Evolutionary conservation across 148 eudicot species (phyloP).

Genomic region (Gaultheria prostrata): DNA sequence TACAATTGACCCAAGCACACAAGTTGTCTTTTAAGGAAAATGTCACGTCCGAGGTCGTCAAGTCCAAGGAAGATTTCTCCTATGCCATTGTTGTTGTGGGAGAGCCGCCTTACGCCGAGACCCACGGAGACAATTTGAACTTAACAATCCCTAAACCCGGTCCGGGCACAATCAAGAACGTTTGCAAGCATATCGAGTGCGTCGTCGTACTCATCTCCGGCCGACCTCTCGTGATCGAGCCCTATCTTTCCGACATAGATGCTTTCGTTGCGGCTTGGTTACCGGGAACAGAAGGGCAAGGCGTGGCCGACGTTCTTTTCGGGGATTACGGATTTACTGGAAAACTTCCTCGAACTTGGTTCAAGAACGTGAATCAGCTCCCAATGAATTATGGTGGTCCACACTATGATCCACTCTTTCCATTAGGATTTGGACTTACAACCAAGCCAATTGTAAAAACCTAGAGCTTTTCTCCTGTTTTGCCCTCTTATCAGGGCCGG

Average conservation of each 20-base stretch:
- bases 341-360: conserved; percentile 45
- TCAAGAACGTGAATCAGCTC: conserved; percentile 39
- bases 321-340: conserved; percentile 31
- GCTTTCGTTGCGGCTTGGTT: conserved; percentile 58
- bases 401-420: conserved; percentile 45
- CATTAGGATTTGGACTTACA: conserved; percentile 46
- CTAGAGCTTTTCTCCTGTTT: not conserved
- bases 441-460: conserved; percentile 16
- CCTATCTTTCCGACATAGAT: conserved; percentile 29
- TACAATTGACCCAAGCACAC: conserved; percentile 33
- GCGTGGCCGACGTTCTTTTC: conserved; percentile 40
- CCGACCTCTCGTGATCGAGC: conserved; percentile 47
- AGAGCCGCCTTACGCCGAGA: conserved; percentile 51
- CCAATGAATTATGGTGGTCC: conserved; percentile 48
- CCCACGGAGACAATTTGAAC: conserved; percentile 37
- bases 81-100: conserved; percentile 68
- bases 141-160: conserved; percentile 44
- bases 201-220: conserved; percentile 52
- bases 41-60: conserved; percentile 27
- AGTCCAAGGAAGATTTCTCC: conserved; percentile 28
- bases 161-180: conserved; percentile 27
- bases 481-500: not conserved
- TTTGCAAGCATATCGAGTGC: conserved; percentile 37
- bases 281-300: conserved; percentile 46
- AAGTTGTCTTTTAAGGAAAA: conserved; percentile 41